Conservation (phyloP, 805 yeast species). For the Yarrowia sp. region DNA sequence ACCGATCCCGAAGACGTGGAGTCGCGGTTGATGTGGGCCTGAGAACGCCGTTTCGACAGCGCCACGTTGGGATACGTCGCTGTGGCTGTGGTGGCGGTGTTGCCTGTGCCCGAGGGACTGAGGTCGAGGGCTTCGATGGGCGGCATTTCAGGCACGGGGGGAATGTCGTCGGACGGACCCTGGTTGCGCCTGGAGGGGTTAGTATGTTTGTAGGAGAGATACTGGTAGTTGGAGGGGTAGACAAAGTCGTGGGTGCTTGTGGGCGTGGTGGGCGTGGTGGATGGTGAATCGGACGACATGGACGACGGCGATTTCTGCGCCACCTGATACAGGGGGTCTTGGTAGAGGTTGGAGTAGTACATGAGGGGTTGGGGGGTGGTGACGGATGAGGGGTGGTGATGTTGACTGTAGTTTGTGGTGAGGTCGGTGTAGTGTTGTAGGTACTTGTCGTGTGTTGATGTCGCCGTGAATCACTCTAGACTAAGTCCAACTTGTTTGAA, state of each 20-base stretch:
- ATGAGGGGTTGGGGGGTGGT: background rate
- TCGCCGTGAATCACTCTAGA: too few species aligned
- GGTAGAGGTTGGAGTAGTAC: slow-evolving; percentile 31
- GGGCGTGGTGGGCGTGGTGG: slow-evolving; percentile 14
- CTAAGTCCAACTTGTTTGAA: too few species aligned
- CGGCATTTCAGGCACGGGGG: slow-evolving; percentile 31
- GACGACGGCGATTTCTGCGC: slow-evolving; percentile 20
- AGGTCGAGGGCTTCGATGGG: slow-evolving; percentile 32
- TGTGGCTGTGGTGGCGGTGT: slow-evolving; percentile 25
- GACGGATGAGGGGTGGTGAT: too few species aligned
- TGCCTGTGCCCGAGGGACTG: slow-evolving; percentile 1
- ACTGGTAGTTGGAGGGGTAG: slow-evolving; percentile 29
- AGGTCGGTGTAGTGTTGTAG: too few species aligned
- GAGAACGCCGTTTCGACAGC: slow-evolving; percentile 29
- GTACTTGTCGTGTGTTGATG: too few species aligned
- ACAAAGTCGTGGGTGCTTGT: slow-evolving; percentile 20
- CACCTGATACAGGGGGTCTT: slow-evolving; percentile 8
- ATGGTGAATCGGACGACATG: slow-evolving; percentile 9
- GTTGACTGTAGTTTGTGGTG: too few species aligned
- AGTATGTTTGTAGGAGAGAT: slow-evolving; percentile 30
- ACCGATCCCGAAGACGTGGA: slow-evolving; percentile 14
- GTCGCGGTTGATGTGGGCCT: slow-evolving; percentile 24
- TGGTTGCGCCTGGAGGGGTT: slow-evolving; percentile 38
- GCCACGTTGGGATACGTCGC: slow-evolving; percentile 13
- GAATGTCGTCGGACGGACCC: slow-evolving; percentile 22